A percentile compares a stretch with the other conserved stretches of the same genome.
Conservation (phyloP, 495 filamentous ascomycete species). For the Neurospora tetraspora region DNA sequence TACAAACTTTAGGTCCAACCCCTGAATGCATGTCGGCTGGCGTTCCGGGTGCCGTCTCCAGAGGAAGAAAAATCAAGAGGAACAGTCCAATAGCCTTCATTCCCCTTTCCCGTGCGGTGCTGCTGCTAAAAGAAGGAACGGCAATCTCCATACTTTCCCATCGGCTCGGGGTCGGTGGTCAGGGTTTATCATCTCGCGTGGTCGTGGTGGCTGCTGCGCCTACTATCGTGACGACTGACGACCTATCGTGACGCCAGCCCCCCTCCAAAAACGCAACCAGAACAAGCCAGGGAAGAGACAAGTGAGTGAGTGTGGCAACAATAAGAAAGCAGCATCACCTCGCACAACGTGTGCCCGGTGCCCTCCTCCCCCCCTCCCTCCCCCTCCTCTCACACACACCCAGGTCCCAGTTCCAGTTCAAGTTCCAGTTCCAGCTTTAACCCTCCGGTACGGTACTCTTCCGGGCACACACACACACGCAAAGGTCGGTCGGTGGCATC, state of each 20-base stretch:
- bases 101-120: not conserved
- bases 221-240: not conserved
- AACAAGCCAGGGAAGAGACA: not conserved
- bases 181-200: not conserved
- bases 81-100: not conserved
- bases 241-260: not conserved
- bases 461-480: not conserved
- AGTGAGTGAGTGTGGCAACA: not conserved
- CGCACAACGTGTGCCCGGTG: not conserved
- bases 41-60: not conserved
- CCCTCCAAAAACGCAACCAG: not conserved
- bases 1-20: not conserved
- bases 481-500: not conserved
- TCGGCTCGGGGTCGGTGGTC: not conserved
- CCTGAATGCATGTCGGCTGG: not conserved
- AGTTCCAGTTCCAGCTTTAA: not conserved
- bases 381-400: not conserved
- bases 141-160: not conserved
- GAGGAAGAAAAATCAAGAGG: not conserved
- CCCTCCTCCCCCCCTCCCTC: not conserved
- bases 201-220: not conserved
- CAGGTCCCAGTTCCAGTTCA: not conserved
- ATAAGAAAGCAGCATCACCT: not conserved
- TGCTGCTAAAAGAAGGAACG: not conserved
- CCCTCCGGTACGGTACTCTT: not conserved